phyloP scores from a whole-genome alignment of 768 basidiomycete species.

The Mycena albidolilacea region DNA sequence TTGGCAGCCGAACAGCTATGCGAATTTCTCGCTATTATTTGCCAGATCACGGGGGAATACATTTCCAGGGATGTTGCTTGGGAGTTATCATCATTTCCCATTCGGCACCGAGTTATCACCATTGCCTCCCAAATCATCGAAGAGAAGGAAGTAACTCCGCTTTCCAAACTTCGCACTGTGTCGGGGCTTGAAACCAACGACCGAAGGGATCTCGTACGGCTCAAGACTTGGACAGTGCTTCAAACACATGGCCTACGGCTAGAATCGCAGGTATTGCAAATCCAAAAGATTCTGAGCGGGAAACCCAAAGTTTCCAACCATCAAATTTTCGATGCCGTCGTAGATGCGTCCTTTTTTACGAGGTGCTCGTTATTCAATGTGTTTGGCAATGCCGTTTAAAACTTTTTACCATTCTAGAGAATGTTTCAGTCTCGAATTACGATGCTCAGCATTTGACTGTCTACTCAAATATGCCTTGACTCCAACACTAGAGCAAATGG shows the following conservation, averaged over 20 bases:
- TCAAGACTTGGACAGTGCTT: neutral
- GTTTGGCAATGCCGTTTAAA: neutral
- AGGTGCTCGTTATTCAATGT: neutral
- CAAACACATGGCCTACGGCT: neutral
- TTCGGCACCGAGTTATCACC: neutral
- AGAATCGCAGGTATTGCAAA: neutral
- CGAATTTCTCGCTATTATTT: neutral
- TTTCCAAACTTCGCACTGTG: slow-evolving; percentile 4
- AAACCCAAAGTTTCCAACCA: neutral
- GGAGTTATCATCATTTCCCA: neutral
- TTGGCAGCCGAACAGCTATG: neutral
- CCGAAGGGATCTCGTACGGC: neutral
- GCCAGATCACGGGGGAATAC: slow-evolving; percentile 7
- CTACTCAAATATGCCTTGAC: neutral
- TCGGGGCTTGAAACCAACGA: too few species aligned
- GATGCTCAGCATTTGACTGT: neutral
- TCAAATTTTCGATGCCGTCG: slow-evolving; percentile 10
- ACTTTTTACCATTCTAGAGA: neutral
- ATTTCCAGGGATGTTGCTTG: neutral
- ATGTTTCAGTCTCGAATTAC: neutral
- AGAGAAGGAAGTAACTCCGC: neutral
- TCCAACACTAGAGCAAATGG: neutral
- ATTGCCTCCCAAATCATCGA: neutral
- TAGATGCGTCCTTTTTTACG: slow-evolving; percentile 19
- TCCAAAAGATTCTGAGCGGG: neutral